Evolutionary conservation across 108 stramenopile species (phyloP).

Genomic region (Cyclotella baltica): DNA sequence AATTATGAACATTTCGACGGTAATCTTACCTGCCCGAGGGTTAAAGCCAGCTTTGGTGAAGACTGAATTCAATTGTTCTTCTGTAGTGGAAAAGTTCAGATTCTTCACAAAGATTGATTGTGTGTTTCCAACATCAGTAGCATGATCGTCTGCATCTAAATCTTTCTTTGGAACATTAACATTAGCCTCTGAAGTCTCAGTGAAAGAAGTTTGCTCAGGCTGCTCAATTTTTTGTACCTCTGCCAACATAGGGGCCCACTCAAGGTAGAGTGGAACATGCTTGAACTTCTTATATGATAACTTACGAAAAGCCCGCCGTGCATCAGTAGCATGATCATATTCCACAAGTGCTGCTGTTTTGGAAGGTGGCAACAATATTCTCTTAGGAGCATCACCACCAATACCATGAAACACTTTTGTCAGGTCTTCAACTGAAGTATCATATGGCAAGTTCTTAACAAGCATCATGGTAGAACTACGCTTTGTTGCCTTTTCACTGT

Average conservation of each 20-base stretch:
- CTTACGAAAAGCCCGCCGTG: conserved; percentile 89
- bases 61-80: conserved; percentile 71
- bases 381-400: conserved; percentile 67
- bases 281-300: conserved; percentile 96
- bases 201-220: conserved; percentile 9
- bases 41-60: conserved; percentile 64
- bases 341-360: conserved; percentile 92
- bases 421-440: conserved; percentile 86
- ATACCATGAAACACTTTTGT: conserved; percentile 84
- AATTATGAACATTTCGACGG: too few relatives aligned
- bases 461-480: conserved; percentile 90
- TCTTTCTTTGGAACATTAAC: conserved; percentile 21
- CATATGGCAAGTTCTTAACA: conserved; percentile 96
- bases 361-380: conserved; percentile 90
- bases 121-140: conserved; percentile 50
- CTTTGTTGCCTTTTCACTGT: conserved; percentile 27
- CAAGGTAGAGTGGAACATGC: conserved; percentile 96
- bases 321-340: conserved; percentile 88
- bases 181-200: background rate
- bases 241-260: conserved; percentile 92
- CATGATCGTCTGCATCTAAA: conserved; percentile 43
- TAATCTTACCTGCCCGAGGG: conserved; percentile 90
- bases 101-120: conserved; percentile 96
- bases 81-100: conserved; percentile 91
- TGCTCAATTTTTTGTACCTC: conserved; percentile 26